Conservation (phyloP, 306 rosid species). For the Gleditsia sinensis region DNA sequence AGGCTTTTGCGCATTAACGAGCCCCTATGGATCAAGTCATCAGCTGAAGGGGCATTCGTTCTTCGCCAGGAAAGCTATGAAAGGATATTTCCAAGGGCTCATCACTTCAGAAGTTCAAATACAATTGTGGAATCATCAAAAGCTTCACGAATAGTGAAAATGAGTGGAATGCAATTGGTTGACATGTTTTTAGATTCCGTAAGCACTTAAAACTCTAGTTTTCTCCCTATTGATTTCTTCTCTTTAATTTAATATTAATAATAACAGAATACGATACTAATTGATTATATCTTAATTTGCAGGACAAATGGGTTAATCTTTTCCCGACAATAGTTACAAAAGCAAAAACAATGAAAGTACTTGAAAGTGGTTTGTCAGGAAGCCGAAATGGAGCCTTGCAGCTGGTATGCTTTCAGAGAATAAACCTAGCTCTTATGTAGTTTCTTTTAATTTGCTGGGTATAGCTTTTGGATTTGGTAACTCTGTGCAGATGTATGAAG, state of each 20-base stretch:
- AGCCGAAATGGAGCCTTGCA: conserved; percentile 56
- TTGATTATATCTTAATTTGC: conserved; percentile 1
- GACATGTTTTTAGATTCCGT: conserved; percentile 61
- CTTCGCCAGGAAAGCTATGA: conserved; percentile 52
- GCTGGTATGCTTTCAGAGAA: conserved; percentile 45
- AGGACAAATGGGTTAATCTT: conserved; percentile 62
- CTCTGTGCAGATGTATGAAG: conserved; percentile 60
- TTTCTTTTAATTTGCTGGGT: neutral
- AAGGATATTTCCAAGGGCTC: conserved; percentile 45
- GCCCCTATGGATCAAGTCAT: conserved; percentile 53
- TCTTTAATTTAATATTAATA: too few relatives aligned
- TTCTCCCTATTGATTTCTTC: too few relatives aligned
- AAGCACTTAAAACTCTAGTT: neutral
- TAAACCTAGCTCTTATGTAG: neutral
- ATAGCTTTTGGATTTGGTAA: neutral
- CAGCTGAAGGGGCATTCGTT: neutral
- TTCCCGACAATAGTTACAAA: conserved; percentile 62
- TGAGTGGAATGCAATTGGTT: conserved; percentile 48
- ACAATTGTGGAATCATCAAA: conserved; percentile 67
- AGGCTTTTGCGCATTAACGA: conserved; percentile 45
- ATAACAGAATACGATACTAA: too few relatives aligned
- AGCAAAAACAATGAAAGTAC: conserved; percentile 50
- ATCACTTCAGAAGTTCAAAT: conserved; percentile 32
- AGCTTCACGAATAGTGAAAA: conserved; percentile 46
- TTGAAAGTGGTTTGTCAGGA: conserved; percentile 49